Evolutionary conservation across 2,329 filamentous ascomycete genomes (phyloP).

Genomic region (Colletotrichum spinosum): DNA sequence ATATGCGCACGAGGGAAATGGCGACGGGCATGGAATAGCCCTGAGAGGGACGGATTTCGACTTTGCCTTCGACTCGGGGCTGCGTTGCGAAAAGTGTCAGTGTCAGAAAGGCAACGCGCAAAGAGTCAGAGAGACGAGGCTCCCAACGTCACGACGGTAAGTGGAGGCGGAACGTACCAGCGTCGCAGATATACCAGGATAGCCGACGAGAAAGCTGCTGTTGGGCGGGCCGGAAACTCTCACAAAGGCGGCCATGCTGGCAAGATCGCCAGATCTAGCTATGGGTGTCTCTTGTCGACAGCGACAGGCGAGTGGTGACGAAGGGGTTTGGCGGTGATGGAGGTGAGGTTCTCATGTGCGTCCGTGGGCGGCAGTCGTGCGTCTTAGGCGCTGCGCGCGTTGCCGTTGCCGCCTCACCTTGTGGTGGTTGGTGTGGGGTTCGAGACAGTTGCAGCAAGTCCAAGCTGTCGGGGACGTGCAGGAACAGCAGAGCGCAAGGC

Average conservation of each 20-base stretch:
- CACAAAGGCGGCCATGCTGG: constrained; percentile 80
- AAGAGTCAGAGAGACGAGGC: constrained; percentile 33
- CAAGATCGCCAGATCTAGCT: constrained; percentile 26
- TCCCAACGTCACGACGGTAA: constrained; percentile 26
- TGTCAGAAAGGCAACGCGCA: constrained; percentile 32
- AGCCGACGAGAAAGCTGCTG: constrained; percentile 95
- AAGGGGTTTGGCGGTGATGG: constrained; percentile 14
- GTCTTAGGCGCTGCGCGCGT: constrained; percentile 37
- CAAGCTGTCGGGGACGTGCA: constrained; percentile 35
- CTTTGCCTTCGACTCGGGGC: constrained; percentile 97
- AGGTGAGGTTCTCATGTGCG: constrained; percentile 38
- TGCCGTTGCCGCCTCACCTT: constrained; percentile 14
- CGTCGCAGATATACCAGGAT: constrained; percentile 97
- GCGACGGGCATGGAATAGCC: constrained; percentile 91
- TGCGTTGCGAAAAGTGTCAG: constrained; percentile 49
- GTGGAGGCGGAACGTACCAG: constrained; percentile 72
- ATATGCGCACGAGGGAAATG: constrained; percentile 93
- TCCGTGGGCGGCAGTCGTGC: constrained; percentile 36
- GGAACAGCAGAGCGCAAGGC: constrained; percentile 33
- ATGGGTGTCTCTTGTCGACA: constrained; percentile 22
- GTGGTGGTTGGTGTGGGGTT: constrained; percentile 35
- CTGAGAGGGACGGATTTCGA: constrained; percentile 90
- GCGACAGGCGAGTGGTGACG: constrained; percentile 7
- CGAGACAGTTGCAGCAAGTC: constrained; percentile 32
- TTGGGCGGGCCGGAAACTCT: constrained; percentile 98